These are phyloP conservation scores for Limnanthes douglasii DNA, from an alignment of 345 rosid species.

Conservation along the genomic window DNA sequence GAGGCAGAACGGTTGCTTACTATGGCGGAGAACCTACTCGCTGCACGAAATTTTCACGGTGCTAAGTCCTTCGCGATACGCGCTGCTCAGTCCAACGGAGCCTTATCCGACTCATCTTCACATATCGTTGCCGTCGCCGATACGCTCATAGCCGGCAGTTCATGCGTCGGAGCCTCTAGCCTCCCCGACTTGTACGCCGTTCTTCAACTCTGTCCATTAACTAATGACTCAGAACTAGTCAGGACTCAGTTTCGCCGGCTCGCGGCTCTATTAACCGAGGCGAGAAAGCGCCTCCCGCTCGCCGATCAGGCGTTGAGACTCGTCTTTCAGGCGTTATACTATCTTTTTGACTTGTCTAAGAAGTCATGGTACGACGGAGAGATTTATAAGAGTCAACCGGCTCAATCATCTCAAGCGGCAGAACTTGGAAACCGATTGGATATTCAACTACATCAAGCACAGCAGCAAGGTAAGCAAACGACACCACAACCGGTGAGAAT, in stretches of 20 bases:
- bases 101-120: conserved; percentile 36
- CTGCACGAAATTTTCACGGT: conserved; percentile 56
- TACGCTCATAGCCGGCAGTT: conserved; percentile 56
- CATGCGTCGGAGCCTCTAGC: conserved; percentile 11
- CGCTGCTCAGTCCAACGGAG: conserved; percentile 67
- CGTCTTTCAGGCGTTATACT: conserved; percentile 71
- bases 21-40: conserved; percentile 62
- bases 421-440: too few relatives aligned
- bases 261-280: conserved; percentile 47
- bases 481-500: too few relatives aligned
- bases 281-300: conserved; percentile 36
- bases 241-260: conserved; percentile 71
- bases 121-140: conserved; percentile 74
- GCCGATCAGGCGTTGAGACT: conserved; percentile 58
- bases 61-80: conserved; percentile 65
- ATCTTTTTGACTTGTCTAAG: conserved; percentile 46
- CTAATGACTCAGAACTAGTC: conserved; percentile 47
- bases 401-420: too few relatives aligned
- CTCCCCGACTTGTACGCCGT: conserved; percentile 62
- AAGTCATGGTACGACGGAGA: conserved; percentile 64
- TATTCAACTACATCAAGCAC: too few relatives aligned
- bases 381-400: conserved; percentile 50
- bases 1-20: conserved; percentile 71
- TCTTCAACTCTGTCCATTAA: conserved; percentile 54
- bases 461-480: too few relatives aligned